Evolutionary conservation across 257 asterid species (phyloP), one percentile per base, ranked within the genome.

Genomic region (Anisodus acutangulus): DNA sequence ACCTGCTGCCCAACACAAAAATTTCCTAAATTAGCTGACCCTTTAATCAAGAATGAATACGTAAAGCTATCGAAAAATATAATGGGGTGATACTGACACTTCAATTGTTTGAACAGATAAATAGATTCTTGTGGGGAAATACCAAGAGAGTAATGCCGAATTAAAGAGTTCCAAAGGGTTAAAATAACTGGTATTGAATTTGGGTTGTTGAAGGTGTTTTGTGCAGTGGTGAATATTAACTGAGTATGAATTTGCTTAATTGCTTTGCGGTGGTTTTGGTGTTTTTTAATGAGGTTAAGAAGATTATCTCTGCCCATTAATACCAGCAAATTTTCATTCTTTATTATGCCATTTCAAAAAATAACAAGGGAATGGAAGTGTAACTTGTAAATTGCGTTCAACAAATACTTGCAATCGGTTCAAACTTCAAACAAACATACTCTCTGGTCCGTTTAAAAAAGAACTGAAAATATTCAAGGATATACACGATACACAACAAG

Each of bases 101-200:
- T 22, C 59, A 94, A 91, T 72, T 89, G 80, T 55, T 86, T 87
- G 86, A 90, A 93, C 47, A 93, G 81, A 59, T 63, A 83, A 39
- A 92, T 5, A 47, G 97, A 90, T 84, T 93, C 94, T 47, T 80
- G 89, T 0, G 98, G 95, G 57, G 39, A 85, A 37, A 80, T 19
- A 10, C 90, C 59, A n/a, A 91, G 93, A 4, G 98, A 86, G 63
- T 94, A 94, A 84, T 89, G 94, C 78, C 92, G 90, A 19, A 94
- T 84, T 41, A 94, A 9, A 78, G 93, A 85, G 86, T 94, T 94
- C 93, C 96, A 93, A 6, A 90, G 85, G 19, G 89, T 85, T 37
- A 93, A 85, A 12, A 58, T 53, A 49, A 58, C 49, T n/a, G 87
- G 79, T 71, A 81, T 43, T 79, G 86, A 11, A 39, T 8, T 76